A percentile compares a stretch with the other conserved stretches of the same genome.
Conservation (phyloP, 768 basidiomycete species). For the Crucibulum laeve region DNA sequence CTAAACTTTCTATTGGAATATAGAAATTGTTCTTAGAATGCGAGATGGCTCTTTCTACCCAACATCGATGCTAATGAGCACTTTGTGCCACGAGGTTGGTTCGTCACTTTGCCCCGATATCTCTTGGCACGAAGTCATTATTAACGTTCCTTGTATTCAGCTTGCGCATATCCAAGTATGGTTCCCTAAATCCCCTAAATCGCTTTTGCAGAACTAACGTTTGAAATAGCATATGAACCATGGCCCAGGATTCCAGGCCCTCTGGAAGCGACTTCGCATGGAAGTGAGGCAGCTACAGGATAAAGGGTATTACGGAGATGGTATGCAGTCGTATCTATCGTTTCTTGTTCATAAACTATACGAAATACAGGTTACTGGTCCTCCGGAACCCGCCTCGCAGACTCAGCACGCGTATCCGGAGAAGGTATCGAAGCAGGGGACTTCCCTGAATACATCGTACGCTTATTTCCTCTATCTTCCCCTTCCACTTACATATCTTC, state of each 20-base stretch:
- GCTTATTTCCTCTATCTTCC: constrained; percentile 7
- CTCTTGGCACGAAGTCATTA: constrained; percentile 8
- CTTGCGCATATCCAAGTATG: constrained; percentile 78
- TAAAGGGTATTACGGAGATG: constrained; percentile 81
- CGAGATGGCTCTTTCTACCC: constrained; percentile 58
- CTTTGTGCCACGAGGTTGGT: constrained; percentile 78
- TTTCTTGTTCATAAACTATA: not conserved
- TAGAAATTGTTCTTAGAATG: constrained; percentile 73
- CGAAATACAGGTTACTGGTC: constrained; percentile 75
- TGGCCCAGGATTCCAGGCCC: constrained; percentile 66
- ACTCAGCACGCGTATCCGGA: constrained; percentile 52
- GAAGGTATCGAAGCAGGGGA: constrained; percentile 50
- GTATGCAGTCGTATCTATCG: constrained; percentile 25
- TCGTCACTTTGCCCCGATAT: constrained; percentile 1
- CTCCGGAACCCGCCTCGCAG: constrained; percentile 63
- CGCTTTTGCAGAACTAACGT: not conserved
- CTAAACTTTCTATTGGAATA: no score
- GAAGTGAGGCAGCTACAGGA: constrained; percentile 71
- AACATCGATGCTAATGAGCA: constrained; percentile 67
- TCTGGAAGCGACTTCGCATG: constrained; percentile 61
- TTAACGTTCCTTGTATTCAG: no score
- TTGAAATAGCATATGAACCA: constrained; percentile 72
- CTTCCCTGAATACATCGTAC: constrained; percentile 75
- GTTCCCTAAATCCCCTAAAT: not conserved
- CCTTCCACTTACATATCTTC: not conserved